phyloP scores from a whole-genome alignment of 805 yeast species.

The Monosporozyma siamensis region DNA sequence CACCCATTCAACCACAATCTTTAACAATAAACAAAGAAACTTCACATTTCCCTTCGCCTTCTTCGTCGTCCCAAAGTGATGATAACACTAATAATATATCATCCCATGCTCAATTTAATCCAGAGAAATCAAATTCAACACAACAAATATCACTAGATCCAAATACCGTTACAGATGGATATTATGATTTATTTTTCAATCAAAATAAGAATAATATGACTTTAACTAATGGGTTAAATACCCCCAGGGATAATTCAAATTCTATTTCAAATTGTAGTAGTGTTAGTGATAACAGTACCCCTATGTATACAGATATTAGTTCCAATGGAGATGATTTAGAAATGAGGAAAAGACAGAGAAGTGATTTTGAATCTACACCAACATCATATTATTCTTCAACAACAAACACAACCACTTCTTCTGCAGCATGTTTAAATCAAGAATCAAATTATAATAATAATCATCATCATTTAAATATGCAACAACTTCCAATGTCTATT shows the following conservation, averaged over 20 bases:
- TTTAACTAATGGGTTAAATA: not conserved
- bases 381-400: no score
- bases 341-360: not conserved
- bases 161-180: not conserved
- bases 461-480: not conserved
- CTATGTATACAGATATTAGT: not conserved
- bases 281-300: not conserved
- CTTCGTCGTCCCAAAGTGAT: constrained; percentile 55
- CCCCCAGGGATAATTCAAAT: not conserved
- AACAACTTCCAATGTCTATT: not conserved
- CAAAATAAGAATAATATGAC: not conserved
- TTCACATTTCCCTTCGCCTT: constrained; percentile 40
- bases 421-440: not conserved
- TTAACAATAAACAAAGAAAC: not conserved
- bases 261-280: not conserved
- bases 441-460: not conserved
- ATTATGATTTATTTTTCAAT: not conserved
- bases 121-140: not conserved
- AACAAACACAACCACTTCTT: no score
- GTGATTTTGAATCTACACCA: not conserved
- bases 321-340: not conserved
- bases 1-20: not conserved
- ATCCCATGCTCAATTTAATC: not conserved
- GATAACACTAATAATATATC: constrained; percentile 12
- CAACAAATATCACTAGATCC: not conserved